phyloP scores from a whole-genome alignment of 148 eudicot species.

The Linanthus parryae region DNA sequence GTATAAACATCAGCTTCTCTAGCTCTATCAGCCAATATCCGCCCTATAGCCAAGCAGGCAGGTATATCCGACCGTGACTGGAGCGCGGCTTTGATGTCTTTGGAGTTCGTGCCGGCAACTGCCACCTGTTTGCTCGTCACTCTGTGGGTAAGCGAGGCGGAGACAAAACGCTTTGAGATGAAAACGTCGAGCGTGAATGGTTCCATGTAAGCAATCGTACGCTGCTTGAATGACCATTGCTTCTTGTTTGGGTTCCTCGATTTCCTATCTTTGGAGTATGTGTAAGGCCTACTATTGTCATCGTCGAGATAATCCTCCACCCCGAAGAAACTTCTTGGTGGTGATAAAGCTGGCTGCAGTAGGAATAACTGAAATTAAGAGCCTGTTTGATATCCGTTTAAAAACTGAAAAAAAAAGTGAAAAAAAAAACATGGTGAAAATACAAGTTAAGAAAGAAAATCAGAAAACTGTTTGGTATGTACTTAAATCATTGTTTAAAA shows the following conservation, averaged over 20 bases:
- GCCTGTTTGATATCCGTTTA: no score
- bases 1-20: conserved; percentile 96
- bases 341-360: conserved; percentile 49
- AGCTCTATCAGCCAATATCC: conserved; percentile 68
- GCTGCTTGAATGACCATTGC: conserved; percentile 79
- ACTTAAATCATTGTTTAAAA: not conserved
- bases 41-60: conserved; percentile 80
- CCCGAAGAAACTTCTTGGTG: conserved; percentile 93
- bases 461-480: not conserved
- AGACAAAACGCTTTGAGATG: conserved; percentile 88
- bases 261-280: conserved; percentile 86
- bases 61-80: conserved; percentile 83
- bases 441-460: not conserved
- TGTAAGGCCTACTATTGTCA: conserved; percentile 86
- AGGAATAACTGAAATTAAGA: conserved; percentile 2
- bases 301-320: conserved; percentile 96
- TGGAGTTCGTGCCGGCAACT: conserved; percentile 89
- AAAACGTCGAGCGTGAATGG: conserved; percentile 87
- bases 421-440: not conserved
- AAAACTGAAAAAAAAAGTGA: conserved; percentile 2
- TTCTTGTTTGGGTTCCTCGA: conserved; percentile 86
- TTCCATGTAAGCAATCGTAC: conserved; percentile 94
- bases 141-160: conserved; percentile 88
- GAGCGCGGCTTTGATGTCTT: conserved; percentile 79
- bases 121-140: conserved; percentile 92